phyloP scores from a whole-genome alignment of 345 rosid species.

The Eucalyptus virginea region DNA sequence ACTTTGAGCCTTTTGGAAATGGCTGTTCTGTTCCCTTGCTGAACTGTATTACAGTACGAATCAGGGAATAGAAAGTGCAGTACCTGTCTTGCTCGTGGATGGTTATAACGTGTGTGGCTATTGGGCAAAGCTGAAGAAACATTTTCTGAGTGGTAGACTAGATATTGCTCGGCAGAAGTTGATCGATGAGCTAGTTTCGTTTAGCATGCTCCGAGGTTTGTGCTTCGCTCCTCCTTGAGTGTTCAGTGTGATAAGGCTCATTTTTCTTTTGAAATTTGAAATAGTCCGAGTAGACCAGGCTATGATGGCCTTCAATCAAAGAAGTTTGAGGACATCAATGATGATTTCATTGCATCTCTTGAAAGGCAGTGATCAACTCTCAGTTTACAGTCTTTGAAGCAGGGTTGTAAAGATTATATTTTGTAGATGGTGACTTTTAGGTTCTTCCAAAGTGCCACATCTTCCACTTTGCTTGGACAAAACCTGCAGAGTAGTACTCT shows the following conservation, averaged over 20 bases:
- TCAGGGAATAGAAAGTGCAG: slow-evolving; percentile 49
- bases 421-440: neutral
- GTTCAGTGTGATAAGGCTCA: neutral
- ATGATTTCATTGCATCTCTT: neutral
- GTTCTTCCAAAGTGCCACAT: neutral
- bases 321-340: neutral
- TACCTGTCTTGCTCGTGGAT: slow-evolving; percentile 90
- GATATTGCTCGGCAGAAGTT: slow-evolving; percentile 79
- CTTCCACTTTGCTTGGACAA: neutral
- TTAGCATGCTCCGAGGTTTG: slow-evolving; percentile 66
- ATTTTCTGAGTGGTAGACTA: slow-evolving; percentile 76
- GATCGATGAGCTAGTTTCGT: slow-evolving; percentile 65
- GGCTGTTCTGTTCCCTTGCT: neutral
- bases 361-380: neutral
- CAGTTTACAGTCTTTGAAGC: neutral
- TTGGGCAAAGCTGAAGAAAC: slow-evolving; percentile 86
- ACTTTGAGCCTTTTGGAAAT: neutral
- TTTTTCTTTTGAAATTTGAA: neutral
- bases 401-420: neutral
- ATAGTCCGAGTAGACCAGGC: neutral
- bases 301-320: neutral
- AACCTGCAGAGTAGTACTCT: neutral
- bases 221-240: neutral
- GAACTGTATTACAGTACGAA: slow-evolving; percentile 58
- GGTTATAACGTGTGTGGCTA: slow-evolving; percentile 96